A percentile compares a stretch with the other conserved stretches of the same genome.
Evolutionary conservation across 306 rosid genomes (phyloP).

Genomic region (Cercis canadensis): DNA sequence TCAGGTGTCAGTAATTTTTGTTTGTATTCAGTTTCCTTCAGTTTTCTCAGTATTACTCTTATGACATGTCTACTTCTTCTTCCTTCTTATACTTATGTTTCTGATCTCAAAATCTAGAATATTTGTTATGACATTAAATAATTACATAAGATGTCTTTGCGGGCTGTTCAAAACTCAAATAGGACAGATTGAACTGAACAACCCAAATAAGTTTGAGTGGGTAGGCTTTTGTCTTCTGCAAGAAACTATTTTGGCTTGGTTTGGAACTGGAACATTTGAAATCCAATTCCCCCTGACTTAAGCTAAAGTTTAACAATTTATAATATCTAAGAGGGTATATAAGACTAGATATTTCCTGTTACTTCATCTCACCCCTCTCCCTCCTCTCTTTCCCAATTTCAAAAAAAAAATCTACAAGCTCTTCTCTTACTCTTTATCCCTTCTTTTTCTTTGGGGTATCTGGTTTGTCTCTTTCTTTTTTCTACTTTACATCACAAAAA

Average conservation of each 20-base stretch:
- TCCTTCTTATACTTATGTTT: slow-evolving; percentile 24
- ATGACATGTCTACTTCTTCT: slow-evolving; percentile 29
- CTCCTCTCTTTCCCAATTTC: neutral
- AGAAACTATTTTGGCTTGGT: slow-evolving; percentile 28
- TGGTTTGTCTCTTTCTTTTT: too few species aligned
- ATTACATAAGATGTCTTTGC: slow-evolving; percentile 38
- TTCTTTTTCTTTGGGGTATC: too few species aligned
- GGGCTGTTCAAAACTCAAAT: too few species aligned
- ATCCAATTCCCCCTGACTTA: slow-evolving; percentile 10
- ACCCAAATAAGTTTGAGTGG: slow-evolving; percentile 31
- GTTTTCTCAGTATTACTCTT: slow-evolving; percentile 27
- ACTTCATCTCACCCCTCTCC: neutral
- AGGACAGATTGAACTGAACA: too few species aligned
- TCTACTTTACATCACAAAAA: too few species aligned
- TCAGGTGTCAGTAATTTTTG: slow-evolving; percentile 59
- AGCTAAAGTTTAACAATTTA: slow-evolving; percentile 21
- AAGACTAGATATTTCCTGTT: slow-evolving; percentile 13
- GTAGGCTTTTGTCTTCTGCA: slow-evolving; percentile 26
- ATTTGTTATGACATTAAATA: slow-evolving; percentile 15
- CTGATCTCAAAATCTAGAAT: slow-evolving; percentile 21
- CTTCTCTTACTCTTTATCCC: too few species aligned
- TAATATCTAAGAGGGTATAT: slow-evolving; percentile 30
- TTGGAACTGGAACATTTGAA: slow-evolving; percentile 31
- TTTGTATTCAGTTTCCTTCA: slow-evolving; percentile 31
- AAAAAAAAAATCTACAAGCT: too few species aligned